Conservation (phyloP, 148 eudicot species). For the Arbutus unedo region DNA sequence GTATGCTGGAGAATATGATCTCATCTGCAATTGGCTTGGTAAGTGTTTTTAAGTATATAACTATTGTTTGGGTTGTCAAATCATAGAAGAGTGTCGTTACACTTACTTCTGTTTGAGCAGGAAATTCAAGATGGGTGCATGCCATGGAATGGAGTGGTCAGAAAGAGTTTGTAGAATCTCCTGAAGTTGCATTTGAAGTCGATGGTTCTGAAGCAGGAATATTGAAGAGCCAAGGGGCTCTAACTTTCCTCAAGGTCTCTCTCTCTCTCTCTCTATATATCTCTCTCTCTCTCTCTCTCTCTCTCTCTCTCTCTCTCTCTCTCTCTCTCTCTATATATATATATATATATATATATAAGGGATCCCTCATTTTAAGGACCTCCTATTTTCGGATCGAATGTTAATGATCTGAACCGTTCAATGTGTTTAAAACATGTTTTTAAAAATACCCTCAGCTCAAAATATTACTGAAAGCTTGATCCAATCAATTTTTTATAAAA, state of each 20-base stretch:
- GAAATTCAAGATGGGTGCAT: slow-evolving; percentile 94
- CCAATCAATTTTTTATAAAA: no score
- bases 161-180: slow-evolving; percentile 54
- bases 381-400: no score
- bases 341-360: no score
- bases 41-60: slow-evolving; percentile 17
- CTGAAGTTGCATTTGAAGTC: slow-evolving; percentile 67
- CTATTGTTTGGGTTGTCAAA: background rate
- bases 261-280: slow-evolving; percentile 15
- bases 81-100: background rate
- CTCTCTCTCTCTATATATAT: no score
- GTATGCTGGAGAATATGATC: slow-evolving; percentile 96
- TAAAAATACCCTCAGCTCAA: no score
- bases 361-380: no score
- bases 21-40: slow-evolving; percentile 99
- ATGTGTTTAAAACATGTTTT: no score
- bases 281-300: background rate
- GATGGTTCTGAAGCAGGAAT: slow-evolving; percentile 74
- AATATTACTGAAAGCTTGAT: no score
- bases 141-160: slow-evolving; percentile 89
- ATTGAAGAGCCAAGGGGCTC: slow-evolving; percentile 64
- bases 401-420: no score
- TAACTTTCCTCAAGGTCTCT: slow-evolving; percentile 79
- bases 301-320: no score
- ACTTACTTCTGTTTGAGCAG: slow-evolving; percentile 29